Evolutionary conservation across 768 basidiomycete genomes (phyloP).

Genomic region (Neoboletus magnificus): DNA sequence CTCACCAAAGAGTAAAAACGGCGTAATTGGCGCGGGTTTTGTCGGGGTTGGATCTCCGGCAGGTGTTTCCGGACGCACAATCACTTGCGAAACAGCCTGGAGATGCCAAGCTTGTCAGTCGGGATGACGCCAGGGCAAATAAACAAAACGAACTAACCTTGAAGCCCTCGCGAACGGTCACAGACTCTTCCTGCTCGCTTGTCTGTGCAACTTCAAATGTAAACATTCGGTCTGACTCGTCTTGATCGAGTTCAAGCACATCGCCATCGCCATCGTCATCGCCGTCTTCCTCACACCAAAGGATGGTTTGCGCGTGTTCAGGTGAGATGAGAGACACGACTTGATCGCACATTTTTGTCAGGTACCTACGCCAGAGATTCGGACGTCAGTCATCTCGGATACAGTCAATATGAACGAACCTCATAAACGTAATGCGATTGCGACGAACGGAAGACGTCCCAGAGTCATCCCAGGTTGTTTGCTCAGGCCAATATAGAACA

Average conservation of each 20-base stretch:
- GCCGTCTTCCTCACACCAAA: conserved; percentile 40
- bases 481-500: conserved; percentile 61
- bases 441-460: conserved; percentile 42
- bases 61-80: conserved; percentile 7
- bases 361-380: conserved; percentile 39
- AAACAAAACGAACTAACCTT: conserved; percentile 30
- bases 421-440: conserved; percentile 61
- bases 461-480: conserved; percentile 54
- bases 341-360: conserved; percentile 59
- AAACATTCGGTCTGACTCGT: conserved; percentile 47
- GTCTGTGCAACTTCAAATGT: conserved; percentile 54
- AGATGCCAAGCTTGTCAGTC: not conserved
- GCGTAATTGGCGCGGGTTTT: conserved; percentile 12
- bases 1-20: conserved; percentile 39
- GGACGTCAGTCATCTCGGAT: not conserved
- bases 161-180: conserved; percentile 43
- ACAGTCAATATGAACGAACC: conserved; percentile 33
- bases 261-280: conserved; percentile 27
- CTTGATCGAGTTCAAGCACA: conserved; percentile 34
- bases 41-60: conserved; percentile 1
- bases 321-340: conserved; percentile 48
- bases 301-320: conserved; percentile 42
- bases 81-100: conserved; percentile 10
- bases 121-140: not conserved
- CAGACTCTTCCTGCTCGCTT: conserved; percentile 52